phyloP scores from a whole-genome alignment of 2,329 filamentous ascomycete genomes.

The Thelonectria rubi region DNA sequence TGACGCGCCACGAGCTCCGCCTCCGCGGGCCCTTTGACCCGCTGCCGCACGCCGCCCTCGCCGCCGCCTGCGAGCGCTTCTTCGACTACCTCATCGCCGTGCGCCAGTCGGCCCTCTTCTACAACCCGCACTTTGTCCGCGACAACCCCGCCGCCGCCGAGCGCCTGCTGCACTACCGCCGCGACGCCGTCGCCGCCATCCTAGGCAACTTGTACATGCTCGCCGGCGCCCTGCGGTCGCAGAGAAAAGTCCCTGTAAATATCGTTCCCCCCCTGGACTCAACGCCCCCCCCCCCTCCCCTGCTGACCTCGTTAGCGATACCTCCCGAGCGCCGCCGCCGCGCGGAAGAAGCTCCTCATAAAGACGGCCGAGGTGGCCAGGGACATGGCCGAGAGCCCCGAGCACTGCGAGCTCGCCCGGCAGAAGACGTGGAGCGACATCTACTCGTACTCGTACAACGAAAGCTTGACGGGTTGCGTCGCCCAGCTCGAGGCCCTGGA shows the following conservation, averaged over 20 bases:
- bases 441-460: constrained; percentile 64
- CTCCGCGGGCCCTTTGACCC: constrained; percentile 66
- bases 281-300: neutral
- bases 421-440: constrained; percentile 64
- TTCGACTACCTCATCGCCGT: constrained; percentile 67
- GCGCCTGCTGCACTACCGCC: constrained; percentile 59
- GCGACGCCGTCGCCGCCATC: constrained; percentile 66
- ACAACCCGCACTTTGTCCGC: constrained; percentile 62
- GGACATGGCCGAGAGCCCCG: constrained; percentile 38
- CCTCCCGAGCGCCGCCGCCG: constrained; percentile 63
- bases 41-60: constrained; percentile 64
- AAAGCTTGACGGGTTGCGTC: constrained; percentile 63
- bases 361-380: constrained; percentile 59
- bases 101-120: constrained; percentile 66
- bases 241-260: constrained; percentile 59
- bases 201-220: constrained; percentile 67
- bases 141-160: constrained; percentile 60
- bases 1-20: constrained; percentile 68
- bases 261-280: neutral
- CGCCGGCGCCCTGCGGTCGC: constrained; percentile 62
- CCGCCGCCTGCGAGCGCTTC: constrained; percentile 65
- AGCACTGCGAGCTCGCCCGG: constrained; percentile 40
- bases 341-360: constrained; percentile 61
- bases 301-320: constrained; percentile 52
- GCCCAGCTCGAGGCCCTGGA: constrained; percentile 64